These are phyloP conservation scores for Lentinula edodes DNA, from an alignment of 768 basidiomycete genomes.

Conservation along the genomic window DNA sequence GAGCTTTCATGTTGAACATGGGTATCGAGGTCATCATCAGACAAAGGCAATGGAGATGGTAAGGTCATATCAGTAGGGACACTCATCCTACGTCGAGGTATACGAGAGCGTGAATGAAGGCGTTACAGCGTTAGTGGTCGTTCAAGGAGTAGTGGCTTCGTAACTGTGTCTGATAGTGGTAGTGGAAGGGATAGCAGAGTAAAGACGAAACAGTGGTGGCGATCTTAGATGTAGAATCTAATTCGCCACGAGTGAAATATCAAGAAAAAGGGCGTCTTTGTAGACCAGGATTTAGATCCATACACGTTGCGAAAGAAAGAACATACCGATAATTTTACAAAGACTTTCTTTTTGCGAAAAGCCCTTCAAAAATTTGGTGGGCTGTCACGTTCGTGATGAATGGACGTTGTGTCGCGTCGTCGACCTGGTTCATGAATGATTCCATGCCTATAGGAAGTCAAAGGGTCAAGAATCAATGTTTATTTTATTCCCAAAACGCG, in stretches of 20 bases:
- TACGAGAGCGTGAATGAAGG: neutral
- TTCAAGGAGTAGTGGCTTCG: neutral
- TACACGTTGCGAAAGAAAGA: constrained; percentile 7
- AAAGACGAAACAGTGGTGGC: neutral
- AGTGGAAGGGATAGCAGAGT: neutral
- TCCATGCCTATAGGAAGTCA: neutral
- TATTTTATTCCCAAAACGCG: neutral
- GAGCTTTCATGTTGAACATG: neutral
- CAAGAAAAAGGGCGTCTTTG: constrained; percentile 3
- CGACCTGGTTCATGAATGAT: neutral
- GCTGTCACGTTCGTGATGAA: neutral
- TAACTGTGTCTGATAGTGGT: neutral
- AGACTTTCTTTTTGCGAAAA: neutral
- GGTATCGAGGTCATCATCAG: neutral
- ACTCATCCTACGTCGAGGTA: neutral
- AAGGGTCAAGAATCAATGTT: neutral
- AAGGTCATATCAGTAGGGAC: neutral
- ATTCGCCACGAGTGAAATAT: constrained; percentile 1
- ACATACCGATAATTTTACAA: constrained; percentile 3
- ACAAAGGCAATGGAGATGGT: neutral
- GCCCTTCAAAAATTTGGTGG: neutral
- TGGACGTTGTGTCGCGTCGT: neutral
- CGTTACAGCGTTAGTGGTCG: neutral
- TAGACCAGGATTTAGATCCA: neutral
- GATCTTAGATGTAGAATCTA: neutral